Percentiles rank a stretch among this genome's conserved stretches.
phyloP scores from a whole-genome alignment of 1,284 basidiomycete genomes.

The Fomitiporia mediterranea region DNA sequence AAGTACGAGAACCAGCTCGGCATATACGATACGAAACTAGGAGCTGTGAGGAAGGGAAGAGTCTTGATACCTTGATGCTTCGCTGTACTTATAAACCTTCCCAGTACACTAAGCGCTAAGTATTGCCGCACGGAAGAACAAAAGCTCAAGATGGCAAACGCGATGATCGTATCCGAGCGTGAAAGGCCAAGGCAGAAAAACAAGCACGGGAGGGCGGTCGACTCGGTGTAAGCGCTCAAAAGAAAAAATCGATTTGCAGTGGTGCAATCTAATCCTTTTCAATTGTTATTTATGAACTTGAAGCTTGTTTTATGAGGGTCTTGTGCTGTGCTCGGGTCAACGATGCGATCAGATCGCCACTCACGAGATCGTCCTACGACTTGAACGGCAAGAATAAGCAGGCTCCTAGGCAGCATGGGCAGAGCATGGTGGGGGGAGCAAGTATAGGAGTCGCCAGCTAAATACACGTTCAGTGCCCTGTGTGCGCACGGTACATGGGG shows the following conservation, averaged over 20 bases:
- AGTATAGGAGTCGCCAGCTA: too few relatives aligned
- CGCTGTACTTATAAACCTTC: background rate
- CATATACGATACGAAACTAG: background rate
- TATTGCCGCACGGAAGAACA: background rate
- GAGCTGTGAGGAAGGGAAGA: background rate
- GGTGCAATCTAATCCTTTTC: constrained; percentile 1
- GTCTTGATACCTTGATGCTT: background rate
- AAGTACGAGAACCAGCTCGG: background rate
- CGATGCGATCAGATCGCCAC: background rate
- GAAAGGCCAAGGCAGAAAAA: background rate
- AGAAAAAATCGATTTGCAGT: background rate
- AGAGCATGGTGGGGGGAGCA: too few relatives aligned
- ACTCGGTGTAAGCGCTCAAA: background rate
- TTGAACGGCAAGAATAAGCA: too few relatives aligned
- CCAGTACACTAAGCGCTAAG: background rate
- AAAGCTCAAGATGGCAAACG: background rate
- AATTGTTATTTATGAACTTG: too few relatives aligned
- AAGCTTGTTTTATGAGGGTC: too few relatives aligned
- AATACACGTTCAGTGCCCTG: too few relatives aligned
- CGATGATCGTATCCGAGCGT: background rate
- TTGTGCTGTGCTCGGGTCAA: background rate
- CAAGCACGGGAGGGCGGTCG: constrained; percentile 5
- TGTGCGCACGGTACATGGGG: too few relatives aligned
- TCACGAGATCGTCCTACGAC: too few relatives aligned
- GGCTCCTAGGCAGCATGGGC: too few relatives aligned